Conservation (phyloP, 352 stramenopile genomes). For the Globisporangium cylindrosporum region DNA sequence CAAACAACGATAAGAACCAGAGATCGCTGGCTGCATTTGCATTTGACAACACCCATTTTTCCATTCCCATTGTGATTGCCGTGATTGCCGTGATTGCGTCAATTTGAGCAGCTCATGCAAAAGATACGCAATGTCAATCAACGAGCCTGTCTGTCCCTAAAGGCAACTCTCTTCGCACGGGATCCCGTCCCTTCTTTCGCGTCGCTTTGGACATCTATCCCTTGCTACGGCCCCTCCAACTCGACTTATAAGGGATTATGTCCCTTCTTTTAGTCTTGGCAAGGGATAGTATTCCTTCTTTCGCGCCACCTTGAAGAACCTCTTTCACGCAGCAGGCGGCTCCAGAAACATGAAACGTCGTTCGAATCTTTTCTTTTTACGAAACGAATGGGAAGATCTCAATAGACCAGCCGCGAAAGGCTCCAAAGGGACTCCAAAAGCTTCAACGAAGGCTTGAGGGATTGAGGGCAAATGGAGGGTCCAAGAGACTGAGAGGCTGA, state of each 20-base stretch:
- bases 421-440: background rate
- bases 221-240: background rate
- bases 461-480: background rate
- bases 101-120: background rate
- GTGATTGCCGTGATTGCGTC: background rate
- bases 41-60: background rate
- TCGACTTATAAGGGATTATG: background rate
- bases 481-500: background rate
- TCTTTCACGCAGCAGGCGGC: background rate
- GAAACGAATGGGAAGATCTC: background rate
- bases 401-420: background rate
- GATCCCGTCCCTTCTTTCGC: background rate
- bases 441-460: background rate
- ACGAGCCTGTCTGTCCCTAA: background rate
- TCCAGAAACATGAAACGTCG: conserved; percentile 6
- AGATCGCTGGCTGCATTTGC: background rate
- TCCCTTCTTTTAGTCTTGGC: background rate
- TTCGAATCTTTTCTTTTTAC: background rate
- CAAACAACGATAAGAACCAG: background rate
- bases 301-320: background rate
- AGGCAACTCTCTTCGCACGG: background rate
- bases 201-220: background rate
- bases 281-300: background rate
- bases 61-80: background rate
- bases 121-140: background rate